Base-by-base conservation (phyloP, 305 asterid genomes). In the Vinca major region DNA sequence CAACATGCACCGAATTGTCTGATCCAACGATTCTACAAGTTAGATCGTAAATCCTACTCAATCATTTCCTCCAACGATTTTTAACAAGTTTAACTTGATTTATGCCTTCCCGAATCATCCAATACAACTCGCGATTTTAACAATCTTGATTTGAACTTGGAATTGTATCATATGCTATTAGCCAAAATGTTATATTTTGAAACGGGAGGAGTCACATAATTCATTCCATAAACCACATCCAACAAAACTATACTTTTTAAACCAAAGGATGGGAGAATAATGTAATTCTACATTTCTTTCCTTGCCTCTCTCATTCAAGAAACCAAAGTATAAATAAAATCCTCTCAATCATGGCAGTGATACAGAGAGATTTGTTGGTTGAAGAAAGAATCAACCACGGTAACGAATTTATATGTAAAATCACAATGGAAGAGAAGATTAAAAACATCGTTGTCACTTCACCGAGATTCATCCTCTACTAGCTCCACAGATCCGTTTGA, bases 391-490 rank as follows among this genome's bases (percentile, higher is more conserved):
- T 48, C 52, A 10, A 48, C 52, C 3, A 11, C 52, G 11, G 54
- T 50, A 50, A 48, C 1, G 1, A 48, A 4, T 50, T 50, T 4
- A 56, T 56, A 56, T 21, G 41, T 1, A 3, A 17, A 39, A 36
- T 5, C 17, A 1, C 14, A 41, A 40, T 20, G 36, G 17, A 39
- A 52, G 63, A 52, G 3, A 52, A 26, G 1, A 5, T 26, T 26
- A 33, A 36, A 13, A 47, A 20, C 5, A 45, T 54, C 20, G 33
- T 36, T 36, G 37, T 21, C 45, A 66, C 51, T 54, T 69, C 67
- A 69, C 33, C 47, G 61, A 17, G 73, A 69, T 60, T 60, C 67
- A 69, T 60, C 57, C 14, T 36, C 49, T 47, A n/a, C 21, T 58
- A 60, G 19, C 48, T 44, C 72, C 48, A 4, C 14, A 37, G 71